These are phyloP conservation scores for Juglanconis sp. DNA, from an alignment of 2,329 filamentous ascomycete species.

Conservation along the genomic window DNA sequence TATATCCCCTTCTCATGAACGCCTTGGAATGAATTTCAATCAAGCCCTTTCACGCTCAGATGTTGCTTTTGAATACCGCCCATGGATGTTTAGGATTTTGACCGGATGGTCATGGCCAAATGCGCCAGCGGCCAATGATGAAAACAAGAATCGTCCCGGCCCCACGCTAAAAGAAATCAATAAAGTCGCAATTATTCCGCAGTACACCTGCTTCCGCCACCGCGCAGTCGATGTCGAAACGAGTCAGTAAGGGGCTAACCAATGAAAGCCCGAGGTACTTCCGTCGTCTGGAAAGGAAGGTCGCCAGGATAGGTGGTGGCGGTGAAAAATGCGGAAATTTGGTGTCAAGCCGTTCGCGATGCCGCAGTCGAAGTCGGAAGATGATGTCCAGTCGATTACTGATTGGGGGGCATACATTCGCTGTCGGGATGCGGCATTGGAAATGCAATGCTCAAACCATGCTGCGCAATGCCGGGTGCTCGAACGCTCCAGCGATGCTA, in stretches of 20 bases:
- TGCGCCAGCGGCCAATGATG: not conserved
- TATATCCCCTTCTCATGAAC: slow-evolving; percentile 13
- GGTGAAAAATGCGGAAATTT: not conserved
- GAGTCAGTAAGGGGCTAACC: not conserved
- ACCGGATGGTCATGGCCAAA: not conserved
- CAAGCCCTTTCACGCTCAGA: slow-evolving; percentile 2
- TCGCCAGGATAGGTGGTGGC: not conserved
- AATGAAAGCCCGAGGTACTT: not conserved
- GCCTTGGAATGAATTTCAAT: not conserved
- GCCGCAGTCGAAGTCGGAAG: not conserved
- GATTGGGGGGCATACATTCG: slow-evolving; percentile 1
- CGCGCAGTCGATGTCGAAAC: not conserved
- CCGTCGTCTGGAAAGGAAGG: not conserved
- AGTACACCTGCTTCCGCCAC: not conserved
- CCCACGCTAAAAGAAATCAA: not conserved
- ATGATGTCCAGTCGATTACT: slow-evolving; percentile 7
- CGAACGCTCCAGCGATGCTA: slow-evolving; percentile 10
- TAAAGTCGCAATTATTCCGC: not conserved
- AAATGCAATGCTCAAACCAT: slow-evolving; percentile 12
- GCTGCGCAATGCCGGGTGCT: slow-evolving; percentile 1
- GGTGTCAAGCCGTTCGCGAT: slow-evolving; percentile 10
- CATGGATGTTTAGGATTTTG: not conserved
- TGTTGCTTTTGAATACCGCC: slow-evolving; percentile 8
- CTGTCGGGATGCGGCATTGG: not conserved
- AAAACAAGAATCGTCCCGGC: not conserved